A percentile compares a stretch with the other conserved stretches of the same genome.
phyloP scores from a whole-genome alignment of 495 filamentous ascomycete species.

The Chlorociboria aeruginascens region DNA sequence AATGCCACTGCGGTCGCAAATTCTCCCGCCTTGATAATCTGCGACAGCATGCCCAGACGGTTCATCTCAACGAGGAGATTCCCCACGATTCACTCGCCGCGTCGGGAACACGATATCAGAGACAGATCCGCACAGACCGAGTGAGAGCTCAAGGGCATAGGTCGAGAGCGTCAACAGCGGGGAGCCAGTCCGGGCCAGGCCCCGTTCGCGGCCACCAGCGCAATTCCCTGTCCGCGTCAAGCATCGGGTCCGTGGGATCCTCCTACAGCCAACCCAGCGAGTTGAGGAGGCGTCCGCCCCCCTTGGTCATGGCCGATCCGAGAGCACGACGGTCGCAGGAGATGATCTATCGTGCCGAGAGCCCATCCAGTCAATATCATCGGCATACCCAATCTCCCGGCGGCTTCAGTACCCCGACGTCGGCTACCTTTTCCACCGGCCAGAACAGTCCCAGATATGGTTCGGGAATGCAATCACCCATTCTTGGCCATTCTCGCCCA shows the following conservation, averaged over 20 bases:
- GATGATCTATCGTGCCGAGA: conserved; percentile 36
- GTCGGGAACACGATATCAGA: conserved; percentile 84
- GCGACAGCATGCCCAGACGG: conserved; percentile 93
- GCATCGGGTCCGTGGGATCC: conserved; percentile 65
- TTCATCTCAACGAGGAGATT: conserved; percentile 96
- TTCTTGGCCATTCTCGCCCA: conserved; percentile 46
- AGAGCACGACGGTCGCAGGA: conserved; percentile 46
- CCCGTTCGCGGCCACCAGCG: conserved; percentile 65
- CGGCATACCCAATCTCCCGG: conserved; percentile 48
- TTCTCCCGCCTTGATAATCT: conserved; percentile 97
- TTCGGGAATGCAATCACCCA: conserved; percentile 53
- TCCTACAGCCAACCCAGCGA: conserved; percentile 50
- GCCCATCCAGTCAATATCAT: conserved; percentile 28
- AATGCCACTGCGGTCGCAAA: conserved; percentile 88
- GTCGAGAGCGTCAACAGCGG: conserved; percentile 59
- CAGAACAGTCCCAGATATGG: conserved; percentile 62
- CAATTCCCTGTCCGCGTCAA: conserved; percentile 74
- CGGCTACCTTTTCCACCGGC: conserved; percentile 59
- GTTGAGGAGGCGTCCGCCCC: conserved; percentile 60
- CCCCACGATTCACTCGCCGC: conserved; percentile 87
- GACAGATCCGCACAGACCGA: conserved; percentile 72
- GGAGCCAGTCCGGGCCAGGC: conserved; percentile 48
- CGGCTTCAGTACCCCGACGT: conserved; percentile 67
- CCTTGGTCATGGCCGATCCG: conserved; percentile 71
- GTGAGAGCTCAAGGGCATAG: conserved; percentile 60